Evolutionary conservation across 768 basidiomycete species (phyloP).

Genomic region (Naganishia onofrii): DNA sequence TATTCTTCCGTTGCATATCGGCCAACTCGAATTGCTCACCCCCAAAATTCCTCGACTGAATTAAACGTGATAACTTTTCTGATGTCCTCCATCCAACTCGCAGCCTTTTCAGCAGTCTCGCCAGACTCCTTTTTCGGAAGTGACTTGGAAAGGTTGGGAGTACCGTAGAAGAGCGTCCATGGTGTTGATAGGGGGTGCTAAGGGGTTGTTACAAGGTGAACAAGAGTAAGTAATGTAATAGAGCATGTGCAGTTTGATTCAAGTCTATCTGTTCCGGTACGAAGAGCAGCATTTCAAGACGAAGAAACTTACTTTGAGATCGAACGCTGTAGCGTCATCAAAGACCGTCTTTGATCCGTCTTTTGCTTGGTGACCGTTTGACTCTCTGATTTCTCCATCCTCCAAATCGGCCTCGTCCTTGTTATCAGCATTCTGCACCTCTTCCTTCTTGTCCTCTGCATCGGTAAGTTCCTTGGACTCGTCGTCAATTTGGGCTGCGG

Average conservation of each 20-base stretch:
- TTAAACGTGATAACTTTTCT: constrained; percentile 93
- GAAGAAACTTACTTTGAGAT: constrained; percentile 72
- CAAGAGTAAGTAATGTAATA: not conserved
- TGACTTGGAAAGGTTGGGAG: constrained; percentile 76
- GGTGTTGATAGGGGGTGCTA: constrained; percentile 90
- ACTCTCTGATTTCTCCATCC: constrained; percentile 66
- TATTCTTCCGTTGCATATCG: not conserved
- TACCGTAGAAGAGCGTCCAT: constrained; percentile 99
- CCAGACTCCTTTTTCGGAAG: constrained; percentile 58
- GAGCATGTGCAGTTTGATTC: not conserved
- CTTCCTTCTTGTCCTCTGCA: constrained; percentile 52
- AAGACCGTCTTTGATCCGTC: constrained; percentile 75
- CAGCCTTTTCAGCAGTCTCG: constrained; percentile 56
- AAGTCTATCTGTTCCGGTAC: not conserved
- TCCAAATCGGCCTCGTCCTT: constrained; percentile 57
- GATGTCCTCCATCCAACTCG: constrained; percentile 96
- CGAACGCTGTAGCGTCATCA: constrained; percentile 86
- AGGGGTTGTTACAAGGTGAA: not conserved
- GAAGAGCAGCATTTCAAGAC: too few species aligned
- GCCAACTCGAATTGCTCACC: constrained; percentile 58
- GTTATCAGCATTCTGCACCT: constrained; percentile 55
- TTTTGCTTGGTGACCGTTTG: constrained; percentile 38
- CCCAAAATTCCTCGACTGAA: constrained; percentile 99
- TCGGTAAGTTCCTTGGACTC: constrained; percentile 12
- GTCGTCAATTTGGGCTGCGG: constrained; percentile 65